These are phyloP conservation scores for Aspergillus leporis DNA, from an alignment of 495 filamentous ascomycete genomes.

Conservation along the genomic window DNA sequence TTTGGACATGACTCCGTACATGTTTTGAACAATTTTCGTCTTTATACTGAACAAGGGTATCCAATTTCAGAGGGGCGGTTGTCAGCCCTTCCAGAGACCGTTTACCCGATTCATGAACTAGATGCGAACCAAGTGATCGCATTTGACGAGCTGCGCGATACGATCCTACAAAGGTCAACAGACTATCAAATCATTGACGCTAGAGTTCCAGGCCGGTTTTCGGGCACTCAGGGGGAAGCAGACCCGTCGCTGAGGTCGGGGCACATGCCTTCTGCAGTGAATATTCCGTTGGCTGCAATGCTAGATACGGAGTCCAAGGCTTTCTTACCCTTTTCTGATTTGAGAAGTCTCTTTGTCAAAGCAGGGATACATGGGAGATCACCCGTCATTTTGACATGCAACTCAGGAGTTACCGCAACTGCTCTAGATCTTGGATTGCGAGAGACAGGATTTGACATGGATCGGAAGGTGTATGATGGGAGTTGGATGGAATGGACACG, in stretches of 20 bases:
- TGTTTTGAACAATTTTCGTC: slow-evolving; percentile 36
- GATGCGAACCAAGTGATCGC: slow-evolving; percentile 18
- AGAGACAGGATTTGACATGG: slow-evolving; percentile 17
- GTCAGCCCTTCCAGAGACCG: not conserved
- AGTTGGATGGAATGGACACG: slow-evolving; percentile 40
- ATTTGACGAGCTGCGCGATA: slow-evolving; percentile 22
- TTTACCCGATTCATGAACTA: slow-evolving; percentile 13
- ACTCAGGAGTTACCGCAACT: slow-evolving; percentile 36
- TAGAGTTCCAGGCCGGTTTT: slow-evolving; percentile 21
- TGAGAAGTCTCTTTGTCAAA: slow-evolving; percentile 22
- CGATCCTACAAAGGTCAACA: not conserved
- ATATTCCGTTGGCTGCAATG: slow-evolving; percentile 30
- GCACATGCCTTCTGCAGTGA: slow-evolving; percentile 33
- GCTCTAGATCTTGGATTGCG: slow-evolving; percentile 28
- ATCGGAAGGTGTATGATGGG: slow-evolving; percentile 34
- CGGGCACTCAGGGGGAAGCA: slow-evolving; percentile 14
- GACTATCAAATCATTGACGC: slow-evolving; percentile 26
- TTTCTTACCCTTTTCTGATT: slow-evolving; percentile 14
- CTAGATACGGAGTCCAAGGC: slow-evolving; percentile 18
- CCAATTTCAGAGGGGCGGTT: slow-evolving; percentile 7
- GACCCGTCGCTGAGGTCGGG: slow-evolving; percentile 22
- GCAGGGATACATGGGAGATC: slow-evolving; percentile 19
- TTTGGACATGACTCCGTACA: slow-evolving; percentile 32
- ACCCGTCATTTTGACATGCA: slow-evolving; percentile 32
- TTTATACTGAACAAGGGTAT: slow-evolving; percentile 21